Evolutionary conservation across 495 filamentous ascomycete species (phyloP), one percentile per base, ranked within the genome.

Genomic region (Penicillium simplicissimum): DNA sequence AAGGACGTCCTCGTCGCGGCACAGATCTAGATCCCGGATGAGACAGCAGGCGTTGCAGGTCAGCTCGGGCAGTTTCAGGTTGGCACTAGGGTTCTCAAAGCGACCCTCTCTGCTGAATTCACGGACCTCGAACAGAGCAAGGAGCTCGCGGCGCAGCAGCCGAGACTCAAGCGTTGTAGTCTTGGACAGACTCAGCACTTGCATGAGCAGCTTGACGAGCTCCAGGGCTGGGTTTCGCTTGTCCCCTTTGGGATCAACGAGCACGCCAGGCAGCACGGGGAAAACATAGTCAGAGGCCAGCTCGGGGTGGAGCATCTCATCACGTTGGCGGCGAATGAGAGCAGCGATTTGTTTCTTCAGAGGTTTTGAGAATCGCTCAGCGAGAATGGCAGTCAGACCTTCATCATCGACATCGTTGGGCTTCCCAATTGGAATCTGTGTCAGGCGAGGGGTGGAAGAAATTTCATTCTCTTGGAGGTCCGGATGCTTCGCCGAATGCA

Each of bases 281-380:
- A 97, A 97, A 42, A 79, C 79, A 80, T 94, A 96, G 71, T 97
- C 93, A n/a, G 81, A 80, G 35, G 88, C 89, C 3, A 97, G 85
- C 64, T 94, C 91, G 0, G 92, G 88, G 67, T 98, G 93, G n/a
- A 96, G 79, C 74, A 96, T 82, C 71, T 97, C 92, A 58, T 91
- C 90, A 55, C 89, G 88, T 68, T 96, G 92, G 13, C 90, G 88
- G 45, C 88, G 82, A 62, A 97, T 86, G 35, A 98, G 84, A 17
- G 81, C 74, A 0, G 85, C 83, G 52, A 97, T 91, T 65, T 93
- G 90, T 64, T 96, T 94, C 73, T 94, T 93, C 21, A 99, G 79
- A 1, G 91, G 91, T 68, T 92, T 96, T 52, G 91, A 90, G 74
- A 97, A 96, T 47, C 82, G 78, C 37, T 87, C 88, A 23, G 88